These are phyloP conservation scores for Sporothrix inflata DNA, from an alignment of 2,329 filamentous ascomycete species.

Conservation along the genomic window DNA sequence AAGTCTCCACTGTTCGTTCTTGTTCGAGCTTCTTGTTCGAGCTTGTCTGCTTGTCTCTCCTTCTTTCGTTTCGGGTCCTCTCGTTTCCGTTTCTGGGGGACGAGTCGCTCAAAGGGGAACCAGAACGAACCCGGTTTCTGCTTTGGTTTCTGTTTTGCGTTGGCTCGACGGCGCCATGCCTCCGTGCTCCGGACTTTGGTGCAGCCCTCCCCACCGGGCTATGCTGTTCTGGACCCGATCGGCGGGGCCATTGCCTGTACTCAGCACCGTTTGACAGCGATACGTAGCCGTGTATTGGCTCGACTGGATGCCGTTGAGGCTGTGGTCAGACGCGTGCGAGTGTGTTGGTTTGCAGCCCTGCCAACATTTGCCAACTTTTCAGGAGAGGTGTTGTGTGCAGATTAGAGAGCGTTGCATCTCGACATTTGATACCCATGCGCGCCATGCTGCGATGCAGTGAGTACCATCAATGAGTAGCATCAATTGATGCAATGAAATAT, in stretches of 20 bases:
- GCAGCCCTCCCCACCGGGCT: neutral
- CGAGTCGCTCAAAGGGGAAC: neutral
- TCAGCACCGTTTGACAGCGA: neutral
- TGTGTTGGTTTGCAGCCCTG: constrained; percentile 1
- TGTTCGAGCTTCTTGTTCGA: neutral
- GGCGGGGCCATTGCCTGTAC: neutral
- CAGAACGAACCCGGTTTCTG: neutral
- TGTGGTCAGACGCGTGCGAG: neutral
- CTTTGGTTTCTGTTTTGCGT: neutral
- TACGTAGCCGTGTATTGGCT: neutral
- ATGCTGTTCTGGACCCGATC: constrained; percentile 24
- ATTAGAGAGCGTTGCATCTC: neutral
- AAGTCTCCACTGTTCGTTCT: neutral
- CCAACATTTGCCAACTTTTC: constrained; percentile 32
- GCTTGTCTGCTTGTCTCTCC: neutral
- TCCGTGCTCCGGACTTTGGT: constrained; percentile 8
- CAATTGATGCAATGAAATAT: neutral
- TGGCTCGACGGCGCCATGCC: neutral
- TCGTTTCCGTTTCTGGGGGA: neutral
- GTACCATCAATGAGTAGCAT: neutral
- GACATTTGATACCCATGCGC: neutral
- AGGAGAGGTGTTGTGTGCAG: neutral
- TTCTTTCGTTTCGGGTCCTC: neutral
- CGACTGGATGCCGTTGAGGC: neutral
- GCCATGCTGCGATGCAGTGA: neutral